Percentiles rank a stretch among this genome's conserved stretches.
Conservation (phyloP, 352 stramenopile species). For the Blastocystis hominis region DNA sequence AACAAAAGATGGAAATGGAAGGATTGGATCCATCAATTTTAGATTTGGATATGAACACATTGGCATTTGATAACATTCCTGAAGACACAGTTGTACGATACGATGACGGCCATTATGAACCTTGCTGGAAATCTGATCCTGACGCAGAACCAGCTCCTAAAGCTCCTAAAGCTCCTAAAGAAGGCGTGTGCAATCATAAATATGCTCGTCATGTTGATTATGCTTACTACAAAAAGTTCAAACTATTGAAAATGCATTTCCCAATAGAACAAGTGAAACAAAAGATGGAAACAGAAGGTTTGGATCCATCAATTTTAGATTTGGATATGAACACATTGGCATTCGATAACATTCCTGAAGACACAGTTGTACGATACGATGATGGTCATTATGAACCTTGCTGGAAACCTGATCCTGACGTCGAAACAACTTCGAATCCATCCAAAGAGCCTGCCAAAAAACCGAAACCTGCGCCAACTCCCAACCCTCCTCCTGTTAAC, state of each 20-base stretch:
- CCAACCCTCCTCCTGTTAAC: neutral
- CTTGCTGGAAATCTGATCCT: neutral
- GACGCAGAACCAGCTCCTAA: neutral
- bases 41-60: conserved; percentile 47
- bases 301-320: conserved; percentile 36
- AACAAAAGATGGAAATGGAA: conserved; percentile 72
- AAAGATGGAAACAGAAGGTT: conserved; percentile 69
- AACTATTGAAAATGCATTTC: conserved; percentile 75
- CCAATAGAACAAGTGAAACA: conserved; percentile 73
- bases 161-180: neutral
- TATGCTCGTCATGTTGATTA: conserved; percentile 72
- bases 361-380: neutral
- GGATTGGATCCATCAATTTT: conserved; percentile 30
- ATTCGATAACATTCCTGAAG: conserved; percentile 38
- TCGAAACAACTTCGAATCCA: neutral
- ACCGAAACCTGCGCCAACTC: neutral
- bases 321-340: conserved; percentile 40
- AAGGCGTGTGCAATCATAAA: neutral
- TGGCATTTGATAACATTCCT: conserved; percentile 30
- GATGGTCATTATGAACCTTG: conserved; percentile 33
- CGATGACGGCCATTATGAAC: conserved; percentile 6
- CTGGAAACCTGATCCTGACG: neutral
- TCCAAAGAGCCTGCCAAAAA: too few species aligned
- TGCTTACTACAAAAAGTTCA: conserved; percentile 75
- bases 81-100: neutral